phyloP scores from a whole-genome alignment of 1,284 basidiomycete genomes.

The Apiotrichum sp. region DNA sequence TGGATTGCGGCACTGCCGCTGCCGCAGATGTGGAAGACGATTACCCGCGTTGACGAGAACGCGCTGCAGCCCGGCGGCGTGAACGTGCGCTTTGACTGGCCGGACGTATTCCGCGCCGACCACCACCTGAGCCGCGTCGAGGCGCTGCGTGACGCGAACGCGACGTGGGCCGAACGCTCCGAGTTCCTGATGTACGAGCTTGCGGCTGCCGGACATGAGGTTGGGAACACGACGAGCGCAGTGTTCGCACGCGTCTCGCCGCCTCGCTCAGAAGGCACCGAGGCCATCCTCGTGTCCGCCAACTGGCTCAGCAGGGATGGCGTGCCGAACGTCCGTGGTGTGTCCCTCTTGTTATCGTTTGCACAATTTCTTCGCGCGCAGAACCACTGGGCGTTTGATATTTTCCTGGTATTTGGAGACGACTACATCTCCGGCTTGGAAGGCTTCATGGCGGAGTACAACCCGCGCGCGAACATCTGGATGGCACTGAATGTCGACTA shows the following conservation, averaged over 20 bases:
- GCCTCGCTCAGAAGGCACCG: constrained; percentile 79
- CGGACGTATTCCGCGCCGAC: constrained; percentile 77
- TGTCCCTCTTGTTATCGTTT: constrained; percentile 73
- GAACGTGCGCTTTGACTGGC: constrained; percentile 81
- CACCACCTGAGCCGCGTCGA: constrained; percentile 65
- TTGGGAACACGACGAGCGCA: constrained; percentile 44
- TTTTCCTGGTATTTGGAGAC: constrained; percentile 85
- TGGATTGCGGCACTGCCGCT: constrained; percentile 71
- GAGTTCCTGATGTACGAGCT: constrained; percentile 19
- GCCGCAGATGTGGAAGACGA: constrained; percentile 56
- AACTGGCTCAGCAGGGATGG: constrained; percentile 67
- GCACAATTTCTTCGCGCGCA: constrained; percentile 78
- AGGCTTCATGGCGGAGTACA: constrained; percentile 81
- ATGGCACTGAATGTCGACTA: constrained; percentile 92
- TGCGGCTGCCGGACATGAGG: constrained; percentile 20
- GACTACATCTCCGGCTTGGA: constrained; percentile 86
- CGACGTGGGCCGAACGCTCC: constrained; percentile 56
- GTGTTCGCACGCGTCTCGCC: constrained; percentile 75
- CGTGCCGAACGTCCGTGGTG: constrained; percentile 69
- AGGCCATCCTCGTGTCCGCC: constrained; percentile 83
- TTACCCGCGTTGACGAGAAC: constrained; percentile 84
- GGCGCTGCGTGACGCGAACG: constrained; percentile 56
- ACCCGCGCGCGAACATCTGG: constrained; percentile 82
- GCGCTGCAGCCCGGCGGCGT: constrained; percentile 86
- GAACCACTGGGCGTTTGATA: constrained; percentile 88